Evolutionary conservation across 2,329 filamentous ascomycete species (phyloP).

Genomic region (Clarireedia monteithiana): DNA sequence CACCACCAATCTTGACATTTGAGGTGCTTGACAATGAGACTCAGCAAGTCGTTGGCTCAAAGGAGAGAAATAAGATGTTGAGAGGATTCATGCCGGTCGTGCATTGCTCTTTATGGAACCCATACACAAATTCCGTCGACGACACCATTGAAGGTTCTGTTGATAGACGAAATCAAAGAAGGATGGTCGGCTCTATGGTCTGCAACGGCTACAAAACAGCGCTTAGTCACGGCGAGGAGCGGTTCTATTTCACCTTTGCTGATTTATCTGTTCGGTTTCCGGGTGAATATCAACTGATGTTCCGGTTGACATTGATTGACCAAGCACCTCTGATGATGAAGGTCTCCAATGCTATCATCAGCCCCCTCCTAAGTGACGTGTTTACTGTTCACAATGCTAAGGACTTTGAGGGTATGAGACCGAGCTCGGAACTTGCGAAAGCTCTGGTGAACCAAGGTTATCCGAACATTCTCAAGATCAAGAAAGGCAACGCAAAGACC

Average conservation of each 20-base stretch:
- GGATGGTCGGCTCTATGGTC: slow-evolving; percentile 73
- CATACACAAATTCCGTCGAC: slow-evolving; percentile 57
- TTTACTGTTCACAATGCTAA: slow-evolving; percentile 79
- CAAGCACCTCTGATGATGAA: slow-evolving; percentile 30
- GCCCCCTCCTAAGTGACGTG: slow-evolving; percentile 47
- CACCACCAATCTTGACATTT: slow-evolving; percentile 64
- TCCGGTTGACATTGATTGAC: slow-evolving; percentile 63
- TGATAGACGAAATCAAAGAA: slow-evolving; percentile 63
- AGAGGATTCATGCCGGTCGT: slow-evolving; percentile 33
- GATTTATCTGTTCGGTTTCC: slow-evolving; percentile 74
- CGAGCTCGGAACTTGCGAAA: slow-evolving; percentile 67
- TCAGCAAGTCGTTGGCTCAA: background rate
- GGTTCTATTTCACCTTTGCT: slow-evolving; percentile 81
- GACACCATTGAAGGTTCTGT: slow-evolving; percentile 53
- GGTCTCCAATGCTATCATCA: slow-evolving; percentile 34
- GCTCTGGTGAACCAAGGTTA: slow-evolving; percentile 71
- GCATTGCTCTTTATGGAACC: slow-evolving; percentile 70
- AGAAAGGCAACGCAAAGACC: slow-evolving; percentile 70
- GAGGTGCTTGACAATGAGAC: slow-evolving; percentile 6
- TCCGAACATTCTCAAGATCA: slow-evolving; percentile 62
- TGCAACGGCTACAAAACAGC: slow-evolving; percentile 68
- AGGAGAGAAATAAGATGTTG: background rate
- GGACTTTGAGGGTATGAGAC: slow-evolving; percentile 78
- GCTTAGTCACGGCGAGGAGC: slow-evolving; percentile 65
- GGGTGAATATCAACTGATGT: slow-evolving; percentile 66